Conservation (phyloP, 805 yeast species). For the Sugiyamaella floridensis region DNA sequence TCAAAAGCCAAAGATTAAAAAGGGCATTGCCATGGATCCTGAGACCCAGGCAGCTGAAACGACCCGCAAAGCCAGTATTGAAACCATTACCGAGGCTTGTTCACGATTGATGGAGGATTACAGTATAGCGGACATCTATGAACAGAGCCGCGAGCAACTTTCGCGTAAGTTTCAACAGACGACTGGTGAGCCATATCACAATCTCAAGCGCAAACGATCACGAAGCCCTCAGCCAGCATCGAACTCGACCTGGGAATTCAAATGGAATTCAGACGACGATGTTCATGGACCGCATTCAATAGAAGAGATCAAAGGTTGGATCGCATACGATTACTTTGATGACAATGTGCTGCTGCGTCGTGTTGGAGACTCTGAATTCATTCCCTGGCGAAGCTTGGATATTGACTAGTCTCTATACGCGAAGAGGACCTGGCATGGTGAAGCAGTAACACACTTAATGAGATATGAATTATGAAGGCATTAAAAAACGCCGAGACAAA, state of each 20-base stretch:
- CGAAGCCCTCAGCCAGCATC: slow-evolving; percentile 13
- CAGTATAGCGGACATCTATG: slow-evolving; percentile 43
- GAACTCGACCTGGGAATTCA: slow-evolving; percentile 41
- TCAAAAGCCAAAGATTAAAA: slow-evolving; percentile 18
- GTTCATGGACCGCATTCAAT: slow-evolving; percentile 47
- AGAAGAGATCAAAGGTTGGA: slow-evolving; percentile 48
- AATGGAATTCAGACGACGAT: slow-evolving; percentile 39
- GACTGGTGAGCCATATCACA: slow-evolving; percentile 36
- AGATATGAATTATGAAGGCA: too few species aligned
- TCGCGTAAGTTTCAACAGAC: slow-evolving; percentile 38
- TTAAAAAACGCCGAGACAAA: too few species aligned
- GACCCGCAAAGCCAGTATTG: slow-evolving; percentile 27
- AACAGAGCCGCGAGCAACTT: slow-evolving; percentile 50
- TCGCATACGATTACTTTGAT: slow-evolving; percentile 38
- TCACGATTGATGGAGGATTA: slow-evolving; percentile 38
- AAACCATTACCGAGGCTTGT: slow-evolving; percentile 42
- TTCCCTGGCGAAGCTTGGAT: background rate
- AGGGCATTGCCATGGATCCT: slow-evolving; percentile 1
- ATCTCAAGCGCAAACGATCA: slow-evolving; percentile 23
- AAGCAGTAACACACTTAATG: too few species aligned
- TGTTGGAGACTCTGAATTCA: slow-evolving; percentile 15
- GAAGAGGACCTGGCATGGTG: too few species aligned
- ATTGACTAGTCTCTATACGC: background rate
- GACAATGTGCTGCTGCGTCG: slow-evolving; percentile 38
- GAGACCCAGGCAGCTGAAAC: slow-evolving; percentile 18